Percentiles rank a stretch among this genome's conserved stretches.
These are phyloP conservation scores for Schizosaccharomyces cryophilus DNA, from an alignment of 805 yeast genomes.

Conservation along the genomic window DNA sequence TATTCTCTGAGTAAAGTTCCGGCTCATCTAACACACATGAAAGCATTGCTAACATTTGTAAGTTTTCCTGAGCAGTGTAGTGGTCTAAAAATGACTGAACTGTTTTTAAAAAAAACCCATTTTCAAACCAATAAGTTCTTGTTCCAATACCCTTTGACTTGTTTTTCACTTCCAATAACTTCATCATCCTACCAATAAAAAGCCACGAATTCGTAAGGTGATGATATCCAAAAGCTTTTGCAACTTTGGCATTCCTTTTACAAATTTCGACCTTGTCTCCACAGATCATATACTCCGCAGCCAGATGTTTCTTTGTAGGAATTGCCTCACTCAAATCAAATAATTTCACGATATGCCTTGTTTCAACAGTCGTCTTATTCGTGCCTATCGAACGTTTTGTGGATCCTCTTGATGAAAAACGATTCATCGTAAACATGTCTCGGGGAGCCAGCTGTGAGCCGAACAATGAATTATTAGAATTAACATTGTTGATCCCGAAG, in stretches of 20 bases:
- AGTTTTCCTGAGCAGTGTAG: conserved; percentile 37
- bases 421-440: neutral
- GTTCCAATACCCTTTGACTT: neutral
- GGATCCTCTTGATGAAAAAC: neutral
- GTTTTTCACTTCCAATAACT: neutral
- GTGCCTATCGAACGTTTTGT: neutral
- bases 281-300: conserved; percentile 23
- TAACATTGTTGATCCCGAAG: neutral
- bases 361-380: neutral
- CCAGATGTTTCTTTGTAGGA: conserved; percentile 42
- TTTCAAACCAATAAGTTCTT: conserved; percentile 40
- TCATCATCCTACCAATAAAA: conserved; percentile 12
- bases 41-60: conserved; percentile 79
- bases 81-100: conserved; percentile 33
- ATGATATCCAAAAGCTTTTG: conserved; percentile 31
- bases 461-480: neutral
- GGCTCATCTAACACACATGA: conserved; percentile 40
- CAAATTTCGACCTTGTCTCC: conserved; percentile 26
- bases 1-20: neutral
- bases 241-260: conserved; percentile 43
- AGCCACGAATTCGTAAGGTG: conserved; percentile 60
- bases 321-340: conserved; percentile 39
- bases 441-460: neutral
- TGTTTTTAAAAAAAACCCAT: conserved; percentile 57
- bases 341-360: conserved; percentile 29